Conservation (phyloP, 805 yeast genomes). For the Metahyphopichia silvanorum region DNA sequence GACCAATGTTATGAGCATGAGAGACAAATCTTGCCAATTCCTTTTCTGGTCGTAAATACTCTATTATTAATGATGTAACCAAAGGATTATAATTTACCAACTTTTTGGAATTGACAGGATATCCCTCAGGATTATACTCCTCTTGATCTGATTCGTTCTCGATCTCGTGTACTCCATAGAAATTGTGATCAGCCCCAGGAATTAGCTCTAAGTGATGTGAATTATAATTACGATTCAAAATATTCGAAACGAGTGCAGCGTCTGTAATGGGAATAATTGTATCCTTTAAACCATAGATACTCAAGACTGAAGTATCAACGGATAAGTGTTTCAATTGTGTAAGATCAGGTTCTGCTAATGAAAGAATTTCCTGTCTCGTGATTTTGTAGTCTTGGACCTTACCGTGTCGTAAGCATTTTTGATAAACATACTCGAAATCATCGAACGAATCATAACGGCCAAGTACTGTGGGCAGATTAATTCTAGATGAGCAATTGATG, state of each 20-base stretch:
- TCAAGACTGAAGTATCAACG: conserved; percentile 50
- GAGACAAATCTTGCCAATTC: conserved; percentile 53
- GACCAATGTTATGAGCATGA: conserved; percentile 30
- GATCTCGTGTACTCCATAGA: conserved; percentile 49
- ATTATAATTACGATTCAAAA: conserved; percentile 49
- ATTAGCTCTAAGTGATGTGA: conserved; percentile 53
- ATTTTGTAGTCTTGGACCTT: conserved; percentile 38
- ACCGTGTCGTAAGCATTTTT: conserved; percentile 46
- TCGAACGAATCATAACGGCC: conserved; percentile 31
- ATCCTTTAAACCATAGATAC: conserved; percentile 72
- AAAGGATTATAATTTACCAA: conserved; percentile 55
- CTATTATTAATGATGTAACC: conserved; percentile 48
- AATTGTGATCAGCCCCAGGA: conserved; percentile 78
- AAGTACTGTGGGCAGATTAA: conserved; percentile 44
- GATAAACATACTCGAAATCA: conserved; percentile 15
- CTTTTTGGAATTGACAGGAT: conserved; percentile 45
- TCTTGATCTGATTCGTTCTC: conserved; percentile 28
- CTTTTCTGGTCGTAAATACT: conserved; percentile 46
- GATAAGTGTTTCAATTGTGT: conserved; percentile 38
- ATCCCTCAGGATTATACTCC: conserved; percentile 30
- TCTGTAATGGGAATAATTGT: conserved; percentile 63
- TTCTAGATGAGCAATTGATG: conserved; percentile 75
- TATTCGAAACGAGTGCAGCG: conserved; percentile 54
- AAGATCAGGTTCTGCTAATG: conserved; percentile 49
- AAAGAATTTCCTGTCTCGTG: conserved; percentile 48